Evolutionary conservation across 352 stramenopile species (phyloP).

Genomic region (Albugo candida): DNA sequence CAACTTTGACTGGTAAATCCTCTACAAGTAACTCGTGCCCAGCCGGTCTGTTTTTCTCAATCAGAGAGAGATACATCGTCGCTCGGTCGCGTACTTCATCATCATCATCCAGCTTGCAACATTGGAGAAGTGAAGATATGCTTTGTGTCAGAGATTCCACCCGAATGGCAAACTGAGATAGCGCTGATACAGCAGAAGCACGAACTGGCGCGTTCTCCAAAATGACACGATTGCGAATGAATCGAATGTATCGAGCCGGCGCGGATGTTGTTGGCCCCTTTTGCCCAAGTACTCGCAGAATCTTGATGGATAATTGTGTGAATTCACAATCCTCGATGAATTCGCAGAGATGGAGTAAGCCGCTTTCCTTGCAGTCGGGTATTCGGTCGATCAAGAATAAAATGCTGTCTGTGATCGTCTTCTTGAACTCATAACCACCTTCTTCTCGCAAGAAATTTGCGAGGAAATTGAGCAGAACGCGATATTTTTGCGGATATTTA

Average conservation of each 20-base stretch:
- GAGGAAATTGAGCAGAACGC: slow-evolving; percentile 94
- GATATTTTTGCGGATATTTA: slow-evolving; percentile 96
- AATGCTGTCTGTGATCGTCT: slow-evolving; percentile 96
- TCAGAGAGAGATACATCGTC: slow-evolving; percentile 72
- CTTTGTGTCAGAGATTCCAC: slow-evolving; percentile 86
- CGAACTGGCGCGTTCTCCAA: slow-evolving; percentile 94
- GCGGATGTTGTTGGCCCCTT: slow-evolving; percentile 85
- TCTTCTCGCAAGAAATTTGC: slow-evolving; percentile 93
- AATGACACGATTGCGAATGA: slow-evolving; percentile 99
- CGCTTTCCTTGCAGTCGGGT: slow-evolving; percentile 93
- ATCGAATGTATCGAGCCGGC: slow-evolving; percentile 97
- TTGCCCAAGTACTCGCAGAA: slow-evolving; percentile 90
- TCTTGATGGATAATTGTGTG: slow-evolving; percentile 81
- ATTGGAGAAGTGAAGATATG: slow-evolving; percentile 89
- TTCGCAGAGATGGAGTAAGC: slow-evolving; percentile 95
- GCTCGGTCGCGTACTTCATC: slow-evolving; percentile 92
- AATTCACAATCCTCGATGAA: slow-evolving; percentile 98
- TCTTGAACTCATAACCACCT: slow-evolving; percentile 98
- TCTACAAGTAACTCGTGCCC: slow-evolving; percentile 41
- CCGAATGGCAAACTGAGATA: slow-evolving; percentile 91
- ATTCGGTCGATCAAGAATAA: slow-evolving; percentile 93
- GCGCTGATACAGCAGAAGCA: slow-evolving; percentile 89
- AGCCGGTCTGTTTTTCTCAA: slow-evolving; percentile 33
- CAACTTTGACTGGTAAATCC: slow-evolving; percentile 57
- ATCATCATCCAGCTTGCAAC: slow-evolving; percentile 91